Base-by-base conservation (phyloP, 352 stramenopile genomes). In the Elongisporangium anandrum region DNA sequence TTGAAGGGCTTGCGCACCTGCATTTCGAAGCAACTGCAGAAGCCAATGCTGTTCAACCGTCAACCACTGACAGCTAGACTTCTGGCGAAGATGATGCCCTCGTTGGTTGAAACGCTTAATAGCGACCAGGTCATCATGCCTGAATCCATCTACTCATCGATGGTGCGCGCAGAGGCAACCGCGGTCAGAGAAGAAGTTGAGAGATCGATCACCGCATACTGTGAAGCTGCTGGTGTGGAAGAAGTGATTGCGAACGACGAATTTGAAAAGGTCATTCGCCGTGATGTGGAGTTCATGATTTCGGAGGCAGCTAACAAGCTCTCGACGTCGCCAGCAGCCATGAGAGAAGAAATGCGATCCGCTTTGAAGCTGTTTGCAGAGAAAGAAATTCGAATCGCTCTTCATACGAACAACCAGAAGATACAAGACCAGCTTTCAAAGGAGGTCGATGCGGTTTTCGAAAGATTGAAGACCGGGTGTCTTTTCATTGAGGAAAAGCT, bases 91-190 rank as follows among this genome's bases (percentile, higher is more conserved):
- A 80, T 95, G 66, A 90, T 95, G 75, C 86, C 82, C 24, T 71
- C 70, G 19, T 52, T 92, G 15, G 78, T 90, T 3, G 81, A 94
- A 53, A 90, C 81, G 7, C 57, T 95, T n/a, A 94, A 95, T 62
- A 90, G 85, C 22, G 85, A 95, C 59, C 69, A 89, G 63, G 74
- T 95, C 9, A 95, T 95, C 57, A 92, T 95, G 86, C 86, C 86
- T 0, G 86, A 94, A 64, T 94, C 86, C 4, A 95, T 95, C 63
- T 95, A 93, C 59, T 86, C 86, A 52, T 93, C 84, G 1, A 90
- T 95, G 70, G 84, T 92, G 26, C 82, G 85, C 52, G 82, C 84
- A 0, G 80, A 95, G 57, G 84, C 82, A 6, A 82, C 85, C 48
- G 78, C 76, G 17, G 61, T 70, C 3, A 85, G 90, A 59, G 75